Evolutionary conservation across 75 land plant species (phyloP).

Genomic region (Chamaecyparis obtusa): DNA sequence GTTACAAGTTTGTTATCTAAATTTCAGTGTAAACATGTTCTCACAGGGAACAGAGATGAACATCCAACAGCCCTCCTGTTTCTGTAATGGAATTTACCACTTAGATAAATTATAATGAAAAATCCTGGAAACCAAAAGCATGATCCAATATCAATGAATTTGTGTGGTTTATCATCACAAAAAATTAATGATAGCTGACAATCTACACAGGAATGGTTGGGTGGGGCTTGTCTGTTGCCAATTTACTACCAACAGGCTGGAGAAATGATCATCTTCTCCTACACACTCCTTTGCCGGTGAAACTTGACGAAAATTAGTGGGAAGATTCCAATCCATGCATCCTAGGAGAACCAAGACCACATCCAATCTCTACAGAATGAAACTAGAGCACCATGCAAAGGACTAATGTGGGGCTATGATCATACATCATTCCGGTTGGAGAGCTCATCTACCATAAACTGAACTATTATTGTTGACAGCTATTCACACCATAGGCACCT

Average conservation of each 20-base stretch:
- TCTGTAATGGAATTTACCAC: background rate
- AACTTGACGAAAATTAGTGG: background rate
- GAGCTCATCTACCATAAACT: background rate
- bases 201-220: background rate
- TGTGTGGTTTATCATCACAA: background rate
- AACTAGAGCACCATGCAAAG: background rate
- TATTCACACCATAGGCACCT: background rate
- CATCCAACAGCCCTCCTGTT: background rate
- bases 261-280: background rate
- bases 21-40: background rate
- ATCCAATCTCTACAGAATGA: background rate
- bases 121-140: background rate
- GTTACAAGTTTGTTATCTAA: background rate
- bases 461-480: background rate
- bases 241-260: background rate
- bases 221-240: background rate
- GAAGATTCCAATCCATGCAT: background rate
- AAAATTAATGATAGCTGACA: background rate
- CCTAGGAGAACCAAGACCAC: background rate
- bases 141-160: background rate
- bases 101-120: background rate
- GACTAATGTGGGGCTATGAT: background rate
- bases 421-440: background rate
- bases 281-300: background rate
- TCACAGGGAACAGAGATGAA: background rate